A percentile compares a stretch with the other conserved stretches of the same genome.
Evolutionary conservation across 768 basidiomycete genomes (phyloP).

Genomic region (Lactarius quietus): DNA sequence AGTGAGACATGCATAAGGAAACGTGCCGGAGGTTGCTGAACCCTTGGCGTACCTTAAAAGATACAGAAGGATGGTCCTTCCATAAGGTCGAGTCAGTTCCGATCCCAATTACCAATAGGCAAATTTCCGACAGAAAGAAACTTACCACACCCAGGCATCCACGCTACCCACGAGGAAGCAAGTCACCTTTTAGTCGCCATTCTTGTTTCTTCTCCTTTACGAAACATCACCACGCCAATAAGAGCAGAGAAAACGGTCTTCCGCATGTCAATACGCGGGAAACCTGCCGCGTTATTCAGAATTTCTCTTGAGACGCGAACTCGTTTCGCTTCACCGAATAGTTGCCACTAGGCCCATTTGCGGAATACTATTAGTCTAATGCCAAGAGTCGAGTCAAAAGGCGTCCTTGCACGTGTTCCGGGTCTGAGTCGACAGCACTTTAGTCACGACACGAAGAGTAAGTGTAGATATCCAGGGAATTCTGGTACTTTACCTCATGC

Average conservation of each 20-base stretch:
- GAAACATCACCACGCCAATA: background rate
- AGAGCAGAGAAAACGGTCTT: background rate
- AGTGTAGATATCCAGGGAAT: too few relatives aligned
- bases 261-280: background rate
- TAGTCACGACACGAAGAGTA: too few relatives aligned
- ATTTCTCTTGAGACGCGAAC: background rate
- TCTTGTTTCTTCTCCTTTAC: too few relatives aligned
- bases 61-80: too few relatives aligned
- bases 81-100: too few relatives aligned
- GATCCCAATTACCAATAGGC: background rate
- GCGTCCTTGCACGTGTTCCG: background rate
- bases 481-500: background rate
- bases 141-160: background rate
- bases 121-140: background rate
- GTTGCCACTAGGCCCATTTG: too few relatives aligned
- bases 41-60: background rate
- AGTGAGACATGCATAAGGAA: background rate
- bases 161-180: background rate
- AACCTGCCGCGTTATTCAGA: background rate
- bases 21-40: background rate
- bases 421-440: too few relatives aligned
- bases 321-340: background rate
- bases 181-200: too few relatives aligned
- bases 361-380: background rate
- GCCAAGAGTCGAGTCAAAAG: background rate